A percentile compares a stretch with the other conserved stretches of the same genome.
Conservation (phyloP, 495 filamentous ascomycete genomes). For the Penicillium subrubescens region DNA sequence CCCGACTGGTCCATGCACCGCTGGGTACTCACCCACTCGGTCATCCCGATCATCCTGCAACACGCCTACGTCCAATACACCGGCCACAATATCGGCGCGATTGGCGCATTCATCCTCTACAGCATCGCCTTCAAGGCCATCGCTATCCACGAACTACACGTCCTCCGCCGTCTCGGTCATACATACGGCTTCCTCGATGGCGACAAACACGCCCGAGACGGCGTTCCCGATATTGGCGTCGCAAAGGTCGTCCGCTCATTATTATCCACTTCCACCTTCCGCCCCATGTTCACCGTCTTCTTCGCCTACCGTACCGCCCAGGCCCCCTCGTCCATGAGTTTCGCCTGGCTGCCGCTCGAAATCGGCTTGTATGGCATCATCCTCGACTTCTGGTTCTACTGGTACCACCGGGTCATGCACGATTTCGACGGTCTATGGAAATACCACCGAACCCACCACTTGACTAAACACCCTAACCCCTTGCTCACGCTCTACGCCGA, state of each 20-base stretch:
- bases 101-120: constrained; percentile 34
- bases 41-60: constrained; percentile 30
- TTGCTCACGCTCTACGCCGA: constrained; percentile 40
- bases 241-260: constrained; percentile 34
- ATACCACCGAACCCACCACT: constrained; percentile 45
- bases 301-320: constrained; percentile 30
- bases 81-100: constrained; percentile 26
- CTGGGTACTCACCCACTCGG: constrained; percentile 32
- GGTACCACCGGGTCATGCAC: constrained; percentile 43
- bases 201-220: constrained; percentile 41
- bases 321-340: constrained; percentile 28
- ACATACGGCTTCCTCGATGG: constrained; percentile 40
- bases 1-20: constrained; percentile 37
- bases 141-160: constrained; percentile 35
- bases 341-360: constrained; percentile 34
- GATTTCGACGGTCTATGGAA: constrained; percentile 38
- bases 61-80: constrained; percentile 32
- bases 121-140: constrained; percentile 33
- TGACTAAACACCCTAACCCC: constrained; percentile 44
- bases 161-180: constrained; percentile 34
- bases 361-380: constrained; percentile 38
- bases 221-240: constrained; percentile 39
- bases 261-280: constrained; percentile 33
- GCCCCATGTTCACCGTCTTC: constrained; percentile 37
- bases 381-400: constrained; percentile 48